A percentile compares a stretch with the other conserved stretches of the same genome.
Evolutionary conservation across 768 basidiomycete species (phyloP).

Genomic region (Coprinellus aureogranulatus): DNA sequence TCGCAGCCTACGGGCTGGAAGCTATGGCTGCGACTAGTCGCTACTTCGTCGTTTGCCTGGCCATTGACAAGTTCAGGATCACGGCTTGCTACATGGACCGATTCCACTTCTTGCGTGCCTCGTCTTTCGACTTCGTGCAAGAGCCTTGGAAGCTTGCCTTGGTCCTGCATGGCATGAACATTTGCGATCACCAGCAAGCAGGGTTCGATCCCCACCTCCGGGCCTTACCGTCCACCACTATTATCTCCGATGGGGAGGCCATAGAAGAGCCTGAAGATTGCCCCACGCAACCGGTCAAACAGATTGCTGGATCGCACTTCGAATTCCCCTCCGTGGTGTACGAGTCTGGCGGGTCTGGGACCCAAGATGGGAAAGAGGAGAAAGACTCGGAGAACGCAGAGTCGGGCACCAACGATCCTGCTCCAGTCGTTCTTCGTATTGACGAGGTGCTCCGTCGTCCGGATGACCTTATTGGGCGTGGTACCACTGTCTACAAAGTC

Average conservation of each 20-base stretch:
- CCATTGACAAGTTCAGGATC: constrained; percentile 15
- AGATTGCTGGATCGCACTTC: background rate
- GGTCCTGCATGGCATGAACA: constrained; percentile 16
- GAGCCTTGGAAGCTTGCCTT: constrained; percentile 19
- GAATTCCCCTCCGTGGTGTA: background rate
- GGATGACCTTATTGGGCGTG: background rate
- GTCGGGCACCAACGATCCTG: too few species aligned
- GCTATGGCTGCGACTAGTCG: constrained; percentile 14
- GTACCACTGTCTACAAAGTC: background rate
- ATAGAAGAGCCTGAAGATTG: background rate
- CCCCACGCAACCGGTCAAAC: background rate
- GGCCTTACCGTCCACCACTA: background rate
- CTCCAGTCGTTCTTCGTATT: background rate
- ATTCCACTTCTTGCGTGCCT: constrained; percentile 17
- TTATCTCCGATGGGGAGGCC: background rate
- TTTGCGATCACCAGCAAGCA: constrained; percentile 2
- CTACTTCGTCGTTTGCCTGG: constrained; percentile 19
- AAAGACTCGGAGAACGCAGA: too few species aligned
- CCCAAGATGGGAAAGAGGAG: too few species aligned
- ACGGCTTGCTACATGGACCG: constrained; percentile 28
- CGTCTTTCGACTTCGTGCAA: constrained; percentile 18
- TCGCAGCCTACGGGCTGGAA: too few species aligned
- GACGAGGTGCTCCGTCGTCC: background rate
- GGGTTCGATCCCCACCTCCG: constrained; percentile 18
- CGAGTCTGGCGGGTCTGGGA: background rate